Evolutionary conservation across 768 basidiomycete species (phyloP), one percentile per base, ranked within the genome.

Genomic region (Lentinula edodes): DNA sequence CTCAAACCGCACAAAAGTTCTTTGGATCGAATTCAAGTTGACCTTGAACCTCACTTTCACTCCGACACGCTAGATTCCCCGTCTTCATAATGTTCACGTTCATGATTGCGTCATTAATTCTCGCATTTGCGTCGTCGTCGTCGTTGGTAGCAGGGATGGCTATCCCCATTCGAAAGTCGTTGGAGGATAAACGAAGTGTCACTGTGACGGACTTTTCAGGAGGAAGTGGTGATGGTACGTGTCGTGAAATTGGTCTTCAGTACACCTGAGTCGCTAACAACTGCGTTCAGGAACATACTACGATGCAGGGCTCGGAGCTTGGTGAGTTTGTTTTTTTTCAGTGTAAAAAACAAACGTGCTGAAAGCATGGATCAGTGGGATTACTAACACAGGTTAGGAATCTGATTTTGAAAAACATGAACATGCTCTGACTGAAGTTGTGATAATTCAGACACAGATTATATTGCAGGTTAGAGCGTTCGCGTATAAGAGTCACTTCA

Each of bases 1-100:
- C 53, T 28, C 34, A 52, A 42, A 20, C 12, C 15, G 32, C 38
- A 23, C 38, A 28, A 38, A 41, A 20, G 38, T 56, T 43, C 55
- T 56, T n/a, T 56, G 42, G 15, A 56, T 56, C 55, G 39, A 55
- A 45, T 32, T 56, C 55, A 56, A 56, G 55, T 56, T 56, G 55
- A 56, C 55, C 55, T 56, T 56, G 55, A 56, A 56, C 55, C 23
- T 23, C 23, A 23, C 23, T 23, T 23, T 23, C 23, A 23, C 23
- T 23, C 23, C 23, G 23, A 23, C 23, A 23, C 23, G 23, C 1
- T 20, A 20, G 9, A 23, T 28, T 13, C 2, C 36, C 41, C 15
- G 15, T 28, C 18, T n/a, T 13, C 15, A 39, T 54, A 41, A 54
- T 54, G 53, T 54, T 39, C 38, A 38, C 53, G 35, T 18, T 16